These are phyloP conservation scores for Gaeumannomyces sp. DNA, from an alignment of 2,329 filamentous ascomycete genomes.

Conservation along the genomic window DNA sequence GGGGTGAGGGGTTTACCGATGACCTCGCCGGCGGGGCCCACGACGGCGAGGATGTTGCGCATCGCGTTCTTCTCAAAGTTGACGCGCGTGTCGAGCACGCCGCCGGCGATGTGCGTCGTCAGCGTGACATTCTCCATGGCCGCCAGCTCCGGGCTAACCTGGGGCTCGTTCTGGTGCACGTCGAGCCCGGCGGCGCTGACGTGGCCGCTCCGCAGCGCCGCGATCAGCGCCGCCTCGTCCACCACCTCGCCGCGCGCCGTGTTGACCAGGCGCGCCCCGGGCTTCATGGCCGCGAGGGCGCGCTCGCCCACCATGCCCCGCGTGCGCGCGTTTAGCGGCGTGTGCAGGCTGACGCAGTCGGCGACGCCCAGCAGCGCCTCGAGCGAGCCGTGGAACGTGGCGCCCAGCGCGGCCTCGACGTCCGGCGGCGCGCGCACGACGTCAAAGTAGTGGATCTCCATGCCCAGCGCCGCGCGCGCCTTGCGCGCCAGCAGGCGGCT, in stretches of 20 bases:
- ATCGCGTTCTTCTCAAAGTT: conserved; percentile 62
- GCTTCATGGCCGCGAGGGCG: conserved; percentile 45
- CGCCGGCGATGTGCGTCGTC: conserved; percentile 63
- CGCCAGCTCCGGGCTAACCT: conserved; percentile 38
- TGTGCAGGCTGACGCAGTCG: conserved; percentile 59
- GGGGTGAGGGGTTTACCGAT: conserved; percentile 1
- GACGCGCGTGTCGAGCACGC: conserved; percentile 59
- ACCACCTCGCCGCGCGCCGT: conserved; percentile 59
- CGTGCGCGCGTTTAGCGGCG: conserved; percentile 39
- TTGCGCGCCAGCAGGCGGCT: conserved; percentile 57
- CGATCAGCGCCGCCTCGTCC: conserved; percentile 56
- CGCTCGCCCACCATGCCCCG: conserved; percentile 37
- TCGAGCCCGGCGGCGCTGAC: conserved; percentile 54
- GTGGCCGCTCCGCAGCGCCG: conserved; percentile 46
- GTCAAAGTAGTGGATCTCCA: conserved; percentile 61
- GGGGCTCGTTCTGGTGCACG: conserved; percentile 57
- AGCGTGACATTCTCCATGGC: conserved; percentile 39
- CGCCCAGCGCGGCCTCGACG: conserved; percentile 31
- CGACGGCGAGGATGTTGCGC: conserved; percentile 57
- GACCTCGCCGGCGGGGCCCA: neutral
- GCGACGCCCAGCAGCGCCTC: conserved; percentile 42
- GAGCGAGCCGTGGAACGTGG: conserved; percentile 39
- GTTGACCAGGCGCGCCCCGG: conserved; percentile 56
- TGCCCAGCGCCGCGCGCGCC: conserved; percentile 46
- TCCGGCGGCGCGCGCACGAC: conserved; percentile 39